These are phyloP conservation scores for Hyphodiscus hymeniophilus DNA, from an alignment of 495 filamentous ascomycete genomes.

Conservation along the genomic window DNA sequence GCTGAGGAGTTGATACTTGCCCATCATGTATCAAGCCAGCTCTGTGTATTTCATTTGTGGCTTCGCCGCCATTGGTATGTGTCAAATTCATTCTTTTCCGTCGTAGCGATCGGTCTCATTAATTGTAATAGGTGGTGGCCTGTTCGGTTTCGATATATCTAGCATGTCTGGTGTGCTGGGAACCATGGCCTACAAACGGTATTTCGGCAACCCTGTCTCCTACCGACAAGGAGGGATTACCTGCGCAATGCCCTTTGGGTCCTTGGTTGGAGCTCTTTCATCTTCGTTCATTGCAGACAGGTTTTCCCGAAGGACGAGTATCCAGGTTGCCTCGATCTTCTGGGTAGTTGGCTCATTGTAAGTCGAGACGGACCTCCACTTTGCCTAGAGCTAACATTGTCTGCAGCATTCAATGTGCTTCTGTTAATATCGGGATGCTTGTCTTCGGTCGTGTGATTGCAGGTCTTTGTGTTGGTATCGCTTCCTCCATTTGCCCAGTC, in stretches of 20 bases:
- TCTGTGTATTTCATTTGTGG: conserved; percentile 47
- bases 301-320: conserved; percentile 58
- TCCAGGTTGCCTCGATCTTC: conserved; percentile 59
- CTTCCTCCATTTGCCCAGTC: conserved; percentile 66
- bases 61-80: conserved; percentile 56
- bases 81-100: neutral
- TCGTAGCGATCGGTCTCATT: neutral
- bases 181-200: conserved; percentile 47
- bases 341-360: conserved; percentile 65
- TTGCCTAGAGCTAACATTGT: neutral
- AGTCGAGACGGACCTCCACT: conserved; percentile 5
- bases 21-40: conserved; percentile 11
- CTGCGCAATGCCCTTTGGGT: conserved; percentile 68
- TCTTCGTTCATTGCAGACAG: conserved; percentile 9
- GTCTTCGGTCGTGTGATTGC: conserved; percentile 69
- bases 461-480: conserved; percentile 66
- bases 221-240: conserved; percentile 57
- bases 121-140: conserved; percentile 42
- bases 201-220: conserved; percentile 47
- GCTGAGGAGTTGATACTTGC: conserved; percentile 1
- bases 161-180: conserved; percentile 62
- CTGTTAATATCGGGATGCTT: conserved; percentile 64
- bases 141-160: conserved; percentile 70
- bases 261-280: conserved; percentile 29
- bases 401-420: conserved; percentile 47